Conservation (phyloP, 2,329 filamentous ascomycete genomes). For the Aulographum hederae region DNA sequence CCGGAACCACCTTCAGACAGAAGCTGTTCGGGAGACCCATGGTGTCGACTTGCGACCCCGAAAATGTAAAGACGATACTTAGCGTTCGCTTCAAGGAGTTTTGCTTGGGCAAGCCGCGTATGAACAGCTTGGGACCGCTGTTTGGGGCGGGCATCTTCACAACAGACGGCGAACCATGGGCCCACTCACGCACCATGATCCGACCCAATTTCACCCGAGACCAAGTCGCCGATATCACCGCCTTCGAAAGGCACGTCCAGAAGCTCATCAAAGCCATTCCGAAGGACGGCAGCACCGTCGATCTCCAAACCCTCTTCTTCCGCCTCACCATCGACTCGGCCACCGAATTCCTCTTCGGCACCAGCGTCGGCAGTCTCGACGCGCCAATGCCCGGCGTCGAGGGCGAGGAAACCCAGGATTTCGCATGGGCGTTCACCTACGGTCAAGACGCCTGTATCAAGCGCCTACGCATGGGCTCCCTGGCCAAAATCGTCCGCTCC, state of each 20-base stretch:
- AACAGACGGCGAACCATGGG: slow-evolving; percentile 23
- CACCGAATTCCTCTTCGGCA: slow-evolving; percentile 30
- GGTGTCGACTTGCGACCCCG: slow-evolving; percentile 25
- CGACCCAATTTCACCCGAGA: slow-evolving; percentile 34
- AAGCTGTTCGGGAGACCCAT: slow-evolving; percentile 13
- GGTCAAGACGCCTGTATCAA: slow-evolving; percentile 19
- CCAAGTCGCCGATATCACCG: slow-evolving; percentile 33
- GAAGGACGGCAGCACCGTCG: slow-evolving; percentile 24
- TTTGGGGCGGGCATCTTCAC: slow-evolving; percentile 29
- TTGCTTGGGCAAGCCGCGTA: slow-evolving; percentile 18
- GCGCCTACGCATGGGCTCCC: slow-evolving; percentile 17
- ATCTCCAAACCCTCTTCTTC: slow-evolving; percentile 26
- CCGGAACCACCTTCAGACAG: slow-evolving; percentile 23
- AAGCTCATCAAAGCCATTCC: slow-evolving; percentile 42
- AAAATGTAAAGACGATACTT: slow-evolving; percentile 28
- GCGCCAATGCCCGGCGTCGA: slow-evolving; percentile 10
- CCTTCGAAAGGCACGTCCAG: slow-evolving; percentile 41
- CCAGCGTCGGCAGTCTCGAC: slow-evolving; percentile 18
- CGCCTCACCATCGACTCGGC: slow-evolving; percentile 30
- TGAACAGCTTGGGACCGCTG: slow-evolving; percentile 18
- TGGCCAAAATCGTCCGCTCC: slow-evolving; percentile 18
- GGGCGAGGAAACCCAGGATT: slow-evolving; percentile 17
- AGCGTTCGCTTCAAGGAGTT: slow-evolving; percentile 28
- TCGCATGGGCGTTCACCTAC: slow-evolving; percentile 24
- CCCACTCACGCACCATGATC: slow-evolving; percentile 26